These are phyloP conservation scores for Globisporangium nunn DNA, from an alignment of 352 stramenopile species.

Conservation along the genomic window DNA sequence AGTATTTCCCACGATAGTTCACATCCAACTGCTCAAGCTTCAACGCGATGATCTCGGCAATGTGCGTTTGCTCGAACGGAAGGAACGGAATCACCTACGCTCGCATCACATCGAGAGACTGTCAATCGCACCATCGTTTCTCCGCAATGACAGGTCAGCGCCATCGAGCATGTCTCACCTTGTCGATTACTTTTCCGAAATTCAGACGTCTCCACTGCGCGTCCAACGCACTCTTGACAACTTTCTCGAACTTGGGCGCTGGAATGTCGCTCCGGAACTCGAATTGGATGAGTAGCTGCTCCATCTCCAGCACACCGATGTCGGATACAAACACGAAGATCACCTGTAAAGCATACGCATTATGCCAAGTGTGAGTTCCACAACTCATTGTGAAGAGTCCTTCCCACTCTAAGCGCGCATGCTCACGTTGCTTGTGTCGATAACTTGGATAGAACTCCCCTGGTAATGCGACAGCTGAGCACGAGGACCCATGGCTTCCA, in stretches of 20 bases:
- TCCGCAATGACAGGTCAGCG: not conserved
- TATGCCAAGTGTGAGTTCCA: no score
- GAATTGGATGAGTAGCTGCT: conserved; percentile 80
- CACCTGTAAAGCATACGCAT: conserved; percentile 24
- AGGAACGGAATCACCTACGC: conserved; percentile 81
- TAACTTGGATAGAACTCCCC: conserved; percentile 45
- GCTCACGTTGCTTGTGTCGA: conserved; percentile 68
- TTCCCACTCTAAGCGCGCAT: no score
- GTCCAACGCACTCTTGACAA: conserved; percentile 75
- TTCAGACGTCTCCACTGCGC: conserved; percentile 83
- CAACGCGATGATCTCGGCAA: conserved; percentile 71
- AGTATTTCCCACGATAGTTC: conserved; percentile 72
- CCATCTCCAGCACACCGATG: conserved; percentile 81
- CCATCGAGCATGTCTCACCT: conserved; percentile 24
- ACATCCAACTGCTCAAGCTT: conserved; percentile 73
- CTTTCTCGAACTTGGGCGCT: conserved; percentile 47
- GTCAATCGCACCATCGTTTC: not conserved
- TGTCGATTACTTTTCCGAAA: conserved; percentile 87
- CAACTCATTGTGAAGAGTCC: no score
- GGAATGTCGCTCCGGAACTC: conserved; percentile 64
- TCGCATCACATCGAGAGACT: not conserved
- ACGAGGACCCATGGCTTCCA: conserved; percentile 64
- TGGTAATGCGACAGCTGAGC: conserved; percentile 77
- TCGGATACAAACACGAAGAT: conserved; percentile 89
- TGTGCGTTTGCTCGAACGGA: conserved; percentile 79